These are phyloP conservation scores for Trifolium pratense DNA, from an alignment of 306 rosid species.

Conservation along the genomic window DNA sequence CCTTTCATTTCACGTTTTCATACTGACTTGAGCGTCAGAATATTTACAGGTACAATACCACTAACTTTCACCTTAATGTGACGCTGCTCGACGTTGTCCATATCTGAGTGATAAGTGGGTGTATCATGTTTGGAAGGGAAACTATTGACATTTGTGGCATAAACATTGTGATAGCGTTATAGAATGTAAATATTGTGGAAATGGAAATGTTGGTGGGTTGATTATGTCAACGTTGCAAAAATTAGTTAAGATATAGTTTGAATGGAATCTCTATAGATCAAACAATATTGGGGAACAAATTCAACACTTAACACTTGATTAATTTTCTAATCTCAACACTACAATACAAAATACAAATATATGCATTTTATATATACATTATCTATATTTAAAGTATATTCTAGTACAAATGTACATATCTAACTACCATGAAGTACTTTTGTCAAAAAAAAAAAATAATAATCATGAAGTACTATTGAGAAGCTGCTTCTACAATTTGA, in stretches of 20 bases:
- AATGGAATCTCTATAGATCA: background rate
- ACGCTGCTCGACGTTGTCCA: no score
- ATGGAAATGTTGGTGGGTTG: background rate
- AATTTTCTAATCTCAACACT: background rate
- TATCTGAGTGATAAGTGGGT: no score
- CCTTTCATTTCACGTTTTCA: no score
- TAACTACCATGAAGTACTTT: constrained; percentile 5
- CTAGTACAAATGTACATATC: constrained; percentile 7
- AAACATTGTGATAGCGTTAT: no score
- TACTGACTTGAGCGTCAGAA: no score
- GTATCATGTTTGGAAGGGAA: no score
- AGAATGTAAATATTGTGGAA: background rate
- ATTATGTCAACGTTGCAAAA: background rate
- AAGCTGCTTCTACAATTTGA: constrained; percentile 29
- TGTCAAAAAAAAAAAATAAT: no score
- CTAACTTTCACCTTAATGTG: no score
- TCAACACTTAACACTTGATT: background rate
- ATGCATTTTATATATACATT: background rate
- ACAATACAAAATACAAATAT: background rate
- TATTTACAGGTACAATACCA: no score
- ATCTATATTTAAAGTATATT: background rate
- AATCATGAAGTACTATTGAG: constrained; percentile 19
- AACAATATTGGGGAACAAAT: background rate
- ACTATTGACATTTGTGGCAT: no score
- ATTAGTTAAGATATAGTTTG: no score